phyloP scores from a whole-genome alignment of 768 basidiomycete species.

The Ramaria rubella region DNA sequence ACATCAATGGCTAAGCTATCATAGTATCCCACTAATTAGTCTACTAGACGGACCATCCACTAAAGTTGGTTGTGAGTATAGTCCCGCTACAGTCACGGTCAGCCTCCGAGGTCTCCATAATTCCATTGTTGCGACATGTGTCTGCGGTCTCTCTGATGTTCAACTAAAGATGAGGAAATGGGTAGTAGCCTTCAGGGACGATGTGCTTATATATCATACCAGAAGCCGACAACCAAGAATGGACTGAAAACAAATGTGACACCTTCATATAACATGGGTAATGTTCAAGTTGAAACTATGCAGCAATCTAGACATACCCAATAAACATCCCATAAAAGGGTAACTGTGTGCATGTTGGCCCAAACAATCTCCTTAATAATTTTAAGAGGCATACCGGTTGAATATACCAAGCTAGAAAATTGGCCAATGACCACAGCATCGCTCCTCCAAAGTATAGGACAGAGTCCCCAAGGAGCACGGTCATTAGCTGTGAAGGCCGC shows the following conservation, averaged over 20 bases:
- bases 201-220: background rate
- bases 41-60: too few relatives aligned
- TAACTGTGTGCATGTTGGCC: background rate
- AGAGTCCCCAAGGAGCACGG: background rate
- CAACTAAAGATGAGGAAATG: background rate
- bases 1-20: too few relatives aligned
- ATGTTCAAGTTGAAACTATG: background rate
- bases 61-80: background rate
- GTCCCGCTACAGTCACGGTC: background rate
- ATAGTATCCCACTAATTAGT: too few relatives aligned
- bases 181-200: background rate
- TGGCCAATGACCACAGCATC: background rate
- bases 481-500: background rate
- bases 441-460: background rate
- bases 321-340: conserved; percentile 3
- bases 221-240: background rate
- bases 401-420: conserved; percentile 1
- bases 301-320: background rate
- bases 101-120: background rate
- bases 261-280: background rate
- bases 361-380: background rate
- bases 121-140: background rate
- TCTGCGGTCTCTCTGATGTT: background rate
- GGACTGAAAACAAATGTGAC: background rate
- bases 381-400: background rate